A percentile compares a stretch with the other conserved stretches of the same genome.
Conservation (phyloP, 352 stramenopile species). For the Phytophthora crassamura region DNA sequence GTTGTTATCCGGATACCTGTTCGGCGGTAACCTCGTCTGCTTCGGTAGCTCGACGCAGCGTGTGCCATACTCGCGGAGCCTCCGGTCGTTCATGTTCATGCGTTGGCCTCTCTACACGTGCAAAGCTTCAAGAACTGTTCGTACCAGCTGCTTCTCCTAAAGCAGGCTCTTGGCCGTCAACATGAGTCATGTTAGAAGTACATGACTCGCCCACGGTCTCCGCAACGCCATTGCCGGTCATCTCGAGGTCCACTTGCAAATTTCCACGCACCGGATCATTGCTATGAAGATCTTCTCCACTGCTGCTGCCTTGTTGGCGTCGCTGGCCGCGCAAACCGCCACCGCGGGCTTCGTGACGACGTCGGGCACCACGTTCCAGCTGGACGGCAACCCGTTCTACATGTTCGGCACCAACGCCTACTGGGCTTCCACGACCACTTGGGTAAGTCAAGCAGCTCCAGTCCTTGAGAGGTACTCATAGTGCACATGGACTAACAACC, state of each 20-base stretch:
- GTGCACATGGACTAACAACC: constrained; percentile 12
- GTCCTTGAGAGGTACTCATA: constrained; percentile 8
- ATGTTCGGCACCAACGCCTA: constrained; percentile 44
- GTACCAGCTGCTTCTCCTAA: constrained; percentile 22
- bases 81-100: not conserved
- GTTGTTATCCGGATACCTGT: not conserved
- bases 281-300: constrained; percentile 36
- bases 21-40: constrained; percentile 1
- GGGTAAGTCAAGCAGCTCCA: too few relatives aligned
- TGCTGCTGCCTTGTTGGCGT: constrained; percentile 14
- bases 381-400: constrained; percentile 42
- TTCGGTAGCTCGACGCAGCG: not conserved
- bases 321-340: constrained; percentile 12
- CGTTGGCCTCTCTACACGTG: not conserved
- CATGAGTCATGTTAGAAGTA: too few relatives aligned
- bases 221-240: constrained; percentile 1
- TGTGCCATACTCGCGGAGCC: not conserved
- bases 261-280: constrained; percentile 16
- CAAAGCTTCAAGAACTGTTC: too few relatives aligned
- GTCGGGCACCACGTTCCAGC: constrained; percentile 36
- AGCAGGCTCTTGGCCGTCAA: constrained; percentile 17
- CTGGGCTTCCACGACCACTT: constrained; percentile 39
- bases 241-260: constrained; percentile 28
- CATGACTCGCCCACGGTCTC: constrained; percentile 17
- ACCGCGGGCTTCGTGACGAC: constrained; percentile 37